Evolutionary conservation across 345 rosid genomes (phyloP).

Genomic region (Moringa oleifera): DNA sequence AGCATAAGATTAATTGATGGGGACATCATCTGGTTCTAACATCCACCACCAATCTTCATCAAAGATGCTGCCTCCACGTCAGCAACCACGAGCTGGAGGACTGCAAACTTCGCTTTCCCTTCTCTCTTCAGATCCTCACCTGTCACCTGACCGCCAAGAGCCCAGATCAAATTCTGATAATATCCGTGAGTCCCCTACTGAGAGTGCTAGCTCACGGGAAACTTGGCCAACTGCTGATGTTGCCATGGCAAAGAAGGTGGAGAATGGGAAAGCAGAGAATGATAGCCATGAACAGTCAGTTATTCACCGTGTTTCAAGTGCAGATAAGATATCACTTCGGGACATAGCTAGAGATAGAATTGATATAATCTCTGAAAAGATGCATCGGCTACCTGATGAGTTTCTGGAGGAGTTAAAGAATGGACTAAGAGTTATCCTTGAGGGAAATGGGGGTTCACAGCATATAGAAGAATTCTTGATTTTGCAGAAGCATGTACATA

Average conservation of each 20-base stretch:
- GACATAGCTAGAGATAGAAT: conserved; percentile 90
- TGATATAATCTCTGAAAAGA: conserved; percentile 69
- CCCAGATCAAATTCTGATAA: conserved; percentile 68
- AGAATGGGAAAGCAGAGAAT: conserved; percentile 57
- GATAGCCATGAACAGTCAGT: conserved; percentile 68
- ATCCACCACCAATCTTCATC: conserved; percentile 54
- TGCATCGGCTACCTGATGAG: conserved; percentile 67
- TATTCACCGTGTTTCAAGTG: conserved; percentile 50
- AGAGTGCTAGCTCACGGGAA: conserved; percentile 94
- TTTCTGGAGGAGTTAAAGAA: conserved; percentile 76
- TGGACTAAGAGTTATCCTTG: conserved; percentile 67
- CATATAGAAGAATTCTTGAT: conserved; percentile 70
- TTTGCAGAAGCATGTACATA: conserved; percentile 77
- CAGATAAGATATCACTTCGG: conserved; percentile 70
- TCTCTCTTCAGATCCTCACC: conserved; percentile 58
- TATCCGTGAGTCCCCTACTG: conserved; percentile 86
- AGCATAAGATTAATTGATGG: conserved; percentile 47
- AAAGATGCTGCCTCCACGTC: conserved; percentile 87
- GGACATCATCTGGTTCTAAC: conserved; percentile 87
- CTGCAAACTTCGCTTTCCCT: conserved; percentile 29
- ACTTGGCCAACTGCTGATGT: conserved; percentile 86
- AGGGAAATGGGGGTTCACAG: conserved; percentile 80
- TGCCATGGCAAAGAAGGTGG: conserved; percentile 55
- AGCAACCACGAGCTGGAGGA: conserved; percentile 58
- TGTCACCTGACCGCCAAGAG: conserved; percentile 55